Evolutionary conservation across 139 green algal species (phyloP).

Genomic region (Coelastrella sp.): DNA sequence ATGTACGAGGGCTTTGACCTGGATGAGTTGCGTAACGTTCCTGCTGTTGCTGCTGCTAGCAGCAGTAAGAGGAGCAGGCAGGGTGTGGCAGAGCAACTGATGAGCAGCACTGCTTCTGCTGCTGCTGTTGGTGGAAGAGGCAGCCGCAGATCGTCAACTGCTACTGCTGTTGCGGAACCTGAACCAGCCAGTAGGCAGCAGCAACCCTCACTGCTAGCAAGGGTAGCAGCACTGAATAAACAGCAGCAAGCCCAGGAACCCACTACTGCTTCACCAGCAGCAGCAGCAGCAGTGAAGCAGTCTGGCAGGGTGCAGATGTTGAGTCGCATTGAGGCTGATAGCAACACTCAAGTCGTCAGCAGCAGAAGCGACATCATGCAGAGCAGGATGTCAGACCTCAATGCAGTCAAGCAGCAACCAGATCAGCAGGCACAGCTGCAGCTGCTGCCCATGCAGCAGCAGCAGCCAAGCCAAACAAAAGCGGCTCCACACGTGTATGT

Average conservation of each 20-base stretch:
- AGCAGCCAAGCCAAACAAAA: conserved; percentile 35
- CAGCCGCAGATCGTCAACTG: no score
- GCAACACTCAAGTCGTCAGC: no score
- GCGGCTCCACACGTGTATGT: conserved; percentile 38
- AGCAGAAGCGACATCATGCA: neutral
- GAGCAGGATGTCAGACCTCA: neutral
- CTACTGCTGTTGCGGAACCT: neutral
- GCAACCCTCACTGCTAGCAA: neutral
- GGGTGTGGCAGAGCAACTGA: neutral
- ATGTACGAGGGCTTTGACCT: conserved; percentile 12
- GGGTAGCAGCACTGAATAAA: conserved; percentile 14
- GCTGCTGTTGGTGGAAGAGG: neutral
- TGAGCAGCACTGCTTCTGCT: neutral
- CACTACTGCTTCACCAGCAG: neutral
- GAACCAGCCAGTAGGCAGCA: neutral
- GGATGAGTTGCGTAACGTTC: neutral
- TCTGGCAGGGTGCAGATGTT: neutral
- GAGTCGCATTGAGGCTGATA: no score
- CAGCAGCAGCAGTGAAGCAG: conserved; percentile 42
- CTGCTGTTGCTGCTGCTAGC: neutral
- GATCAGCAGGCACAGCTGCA: conserved; percentile 5
- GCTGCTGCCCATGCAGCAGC: neutral
- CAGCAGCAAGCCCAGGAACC: conserved; percentile 3
- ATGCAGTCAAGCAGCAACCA: neutral
- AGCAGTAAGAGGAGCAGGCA: conserved; percentile 32